Conservation (phyloP, 2,329 filamentous ascomycete species). For the Exophiala calicioides region DNA sequence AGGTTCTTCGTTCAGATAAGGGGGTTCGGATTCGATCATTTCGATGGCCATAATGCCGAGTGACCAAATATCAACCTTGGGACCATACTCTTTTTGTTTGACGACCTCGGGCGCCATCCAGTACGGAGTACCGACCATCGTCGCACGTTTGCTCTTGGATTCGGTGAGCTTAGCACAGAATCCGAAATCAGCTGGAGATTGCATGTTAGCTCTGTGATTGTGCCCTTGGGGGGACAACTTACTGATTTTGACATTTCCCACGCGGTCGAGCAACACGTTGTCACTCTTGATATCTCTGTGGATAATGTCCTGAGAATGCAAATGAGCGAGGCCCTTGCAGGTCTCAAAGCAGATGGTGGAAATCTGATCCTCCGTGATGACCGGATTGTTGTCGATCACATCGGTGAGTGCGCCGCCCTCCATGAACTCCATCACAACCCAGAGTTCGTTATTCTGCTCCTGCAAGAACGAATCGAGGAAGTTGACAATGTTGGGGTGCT, state of each 20-base stretch:
- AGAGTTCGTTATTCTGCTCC: slow-evolving; percentile 92
- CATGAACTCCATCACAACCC: slow-evolving; percentile 99
- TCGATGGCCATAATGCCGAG: slow-evolving; percentile 99
- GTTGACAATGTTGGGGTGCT: slow-evolving; percentile 98
- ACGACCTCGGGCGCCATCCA: slow-evolving; percentile 99
- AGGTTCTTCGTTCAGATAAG: slow-evolving; percentile 96
- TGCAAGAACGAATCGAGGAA: slow-evolving; percentile 96
- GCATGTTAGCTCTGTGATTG: slow-evolving; percentile 22
- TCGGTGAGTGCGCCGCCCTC: slow-evolving; percentile 96
- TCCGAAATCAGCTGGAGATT: slow-evolving; percentile 81
- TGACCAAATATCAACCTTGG: slow-evolving; percentile 98
- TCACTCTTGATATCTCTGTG: slow-evolving; percentile 99
- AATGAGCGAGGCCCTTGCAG: slow-evolving; percentile 88
- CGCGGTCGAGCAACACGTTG: slow-evolving; percentile 91
- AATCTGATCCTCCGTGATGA: slow-evolving; percentile 95
- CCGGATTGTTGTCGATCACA: slow-evolving; percentile 96
- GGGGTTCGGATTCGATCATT: slow-evolving; percentile 98
- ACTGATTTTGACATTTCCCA: slow-evolving; percentile 98
- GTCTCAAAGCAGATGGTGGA: slow-evolving; percentile 97
- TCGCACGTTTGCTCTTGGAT: slow-evolving; percentile 93
- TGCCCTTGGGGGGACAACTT: slow-evolving; percentile 44
- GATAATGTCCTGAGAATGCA: slow-evolving; percentile 95
- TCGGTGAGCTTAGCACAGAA: slow-evolving; percentile 99
- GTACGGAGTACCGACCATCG: slow-evolving; percentile 98
- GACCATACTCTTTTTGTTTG: slow-evolving; percentile 98